phyloP scores from a whole-genome alignment of 2,329 filamentous ascomycete genomes.

The Hymenoscyphus scutula region DNA sequence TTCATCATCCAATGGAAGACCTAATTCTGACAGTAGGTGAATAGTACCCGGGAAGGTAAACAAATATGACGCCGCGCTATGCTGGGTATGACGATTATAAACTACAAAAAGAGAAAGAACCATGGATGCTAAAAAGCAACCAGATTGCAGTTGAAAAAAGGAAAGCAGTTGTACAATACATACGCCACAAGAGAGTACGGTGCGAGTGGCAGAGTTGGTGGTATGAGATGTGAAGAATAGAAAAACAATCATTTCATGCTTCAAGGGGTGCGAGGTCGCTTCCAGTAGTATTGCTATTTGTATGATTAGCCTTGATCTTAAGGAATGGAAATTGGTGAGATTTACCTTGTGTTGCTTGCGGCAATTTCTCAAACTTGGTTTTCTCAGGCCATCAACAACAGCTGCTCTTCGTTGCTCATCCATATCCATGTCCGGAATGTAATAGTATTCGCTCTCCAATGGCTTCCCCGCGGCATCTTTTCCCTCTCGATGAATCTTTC shows the following conservation, averaged over 20 bases:
- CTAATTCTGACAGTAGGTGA: neutral
- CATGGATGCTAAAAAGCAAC: conserved; percentile 7
- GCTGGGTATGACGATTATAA: conserved; percentile 19
- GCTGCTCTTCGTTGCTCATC: conserved; percentile 77
- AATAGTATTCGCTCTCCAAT: conserved; percentile 96
- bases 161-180: neutral
- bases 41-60: conserved; percentile 1
- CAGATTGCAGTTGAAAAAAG: neutral
- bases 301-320: conserved; percentile 13
- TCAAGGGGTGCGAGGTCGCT: conserved; percentile 58
- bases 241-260: neutral
- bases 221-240: neutral
- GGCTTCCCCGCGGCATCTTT: conserved; percentile 94
- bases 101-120: conserved; percentile 15
- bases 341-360: conserved; percentile 96
- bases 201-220: neutral
- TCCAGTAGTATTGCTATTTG: conserved; percentile 67
- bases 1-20: neutral
- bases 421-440: conserved; percentile 80
- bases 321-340: conserved; percentile 15
- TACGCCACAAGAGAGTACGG: neutral
- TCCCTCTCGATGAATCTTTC: conserved; percentile 83
- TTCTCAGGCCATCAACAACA: conserved; percentile 81
- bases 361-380: conserved; percentile 84
- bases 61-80: conserved; percentile 19